phyloP scores from a whole-genome alignment of 306 rosid genomes.

The Heteromeles arbutifolia region DNA sequence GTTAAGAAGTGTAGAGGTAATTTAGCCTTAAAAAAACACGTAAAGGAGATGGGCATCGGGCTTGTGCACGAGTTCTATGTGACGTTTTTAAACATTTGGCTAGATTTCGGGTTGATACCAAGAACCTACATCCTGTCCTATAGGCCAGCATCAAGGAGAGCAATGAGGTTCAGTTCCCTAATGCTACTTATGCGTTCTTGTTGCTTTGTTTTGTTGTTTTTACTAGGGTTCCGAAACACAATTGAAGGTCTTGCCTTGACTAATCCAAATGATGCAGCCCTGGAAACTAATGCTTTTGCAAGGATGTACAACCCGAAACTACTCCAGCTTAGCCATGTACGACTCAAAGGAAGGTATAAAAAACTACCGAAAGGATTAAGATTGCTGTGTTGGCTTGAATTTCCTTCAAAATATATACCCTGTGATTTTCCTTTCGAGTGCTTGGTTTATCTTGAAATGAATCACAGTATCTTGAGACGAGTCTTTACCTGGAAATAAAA shows the following conservation, averaged over 20 bases:
- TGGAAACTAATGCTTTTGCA: background rate
- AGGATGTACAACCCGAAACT: background rate
- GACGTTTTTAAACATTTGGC: too few relatives aligned
- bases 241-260: background rate
- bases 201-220: background rate
- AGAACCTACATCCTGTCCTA: too few relatives aligned
- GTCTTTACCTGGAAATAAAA: too few relatives aligned
- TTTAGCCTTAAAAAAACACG: too few relatives aligned
- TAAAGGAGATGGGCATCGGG: too few relatives aligned
- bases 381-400: slow-evolving; percentile 6
- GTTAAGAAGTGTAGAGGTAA: too few relatives aligned
- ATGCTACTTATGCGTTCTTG: too few relatives aligned
- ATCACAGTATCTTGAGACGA: background rate
- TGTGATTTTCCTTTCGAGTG: background rate
- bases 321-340: background rate
- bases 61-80: too few relatives aligned
- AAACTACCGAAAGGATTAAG: background rate
- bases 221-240: background rate
- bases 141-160: too few relatives aligned
- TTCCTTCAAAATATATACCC: slow-evolving; percentile 1
- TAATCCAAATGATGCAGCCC: background rate
- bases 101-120: too few relatives aligned
- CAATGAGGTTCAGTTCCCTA: too few relatives aligned
- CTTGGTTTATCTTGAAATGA: background rate
- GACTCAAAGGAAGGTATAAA: background rate